Conservation (phyloP, 2,329 filamentous ascomycete species). For the Arthroderma sp. region DNA sequence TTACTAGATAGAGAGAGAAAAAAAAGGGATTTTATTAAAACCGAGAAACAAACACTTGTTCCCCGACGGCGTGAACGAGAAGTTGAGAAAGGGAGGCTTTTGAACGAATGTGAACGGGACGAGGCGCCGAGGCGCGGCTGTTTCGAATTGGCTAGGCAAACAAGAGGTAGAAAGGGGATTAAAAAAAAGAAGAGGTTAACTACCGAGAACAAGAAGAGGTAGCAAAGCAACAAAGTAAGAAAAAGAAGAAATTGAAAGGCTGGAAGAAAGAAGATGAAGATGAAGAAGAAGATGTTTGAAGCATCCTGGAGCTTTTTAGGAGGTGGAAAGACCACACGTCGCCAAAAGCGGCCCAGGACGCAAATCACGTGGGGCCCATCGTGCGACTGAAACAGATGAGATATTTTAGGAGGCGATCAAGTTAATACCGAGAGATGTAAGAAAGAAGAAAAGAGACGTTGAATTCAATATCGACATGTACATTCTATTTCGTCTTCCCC, state of each 20-base stretch:
- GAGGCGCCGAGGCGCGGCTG: slow-evolving; percentile 1
- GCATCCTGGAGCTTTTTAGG: background rate
- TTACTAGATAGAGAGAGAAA: too few relatives aligned
- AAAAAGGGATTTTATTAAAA: slow-evolving; percentile 1
- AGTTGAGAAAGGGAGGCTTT: background rate
- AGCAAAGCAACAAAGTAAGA: slow-evolving; percentile 3
- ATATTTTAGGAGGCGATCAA: too few relatives aligned
- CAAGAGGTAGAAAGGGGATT: background rate
- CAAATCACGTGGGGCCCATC: too few relatives aligned
- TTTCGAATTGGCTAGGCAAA: background rate
- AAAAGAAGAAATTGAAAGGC: background rate
- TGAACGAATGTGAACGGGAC: background rate
- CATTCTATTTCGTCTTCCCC: too few relatives aligned
- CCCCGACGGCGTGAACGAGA: background rate
- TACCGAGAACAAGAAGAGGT: slow-evolving; percentile 2
- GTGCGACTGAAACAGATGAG: too few relatives aligned
- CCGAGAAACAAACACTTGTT: background rate
- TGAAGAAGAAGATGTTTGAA: background rate
- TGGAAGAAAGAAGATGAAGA: background rate
- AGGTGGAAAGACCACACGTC: background rate
- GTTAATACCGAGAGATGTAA: too few relatives aligned
- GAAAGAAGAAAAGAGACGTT: too few relatives aligned
- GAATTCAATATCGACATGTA: too few relatives aligned
- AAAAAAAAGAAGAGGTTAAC: background rate
- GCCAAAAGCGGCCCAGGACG: too few relatives aligned